Percentiles rank a stretch among this genome's conserved stretches.
phyloP scores from a whole-genome alignment of 2,329 filamentous ascomycete genomes.

The Botrytis tulipae region DNA sequence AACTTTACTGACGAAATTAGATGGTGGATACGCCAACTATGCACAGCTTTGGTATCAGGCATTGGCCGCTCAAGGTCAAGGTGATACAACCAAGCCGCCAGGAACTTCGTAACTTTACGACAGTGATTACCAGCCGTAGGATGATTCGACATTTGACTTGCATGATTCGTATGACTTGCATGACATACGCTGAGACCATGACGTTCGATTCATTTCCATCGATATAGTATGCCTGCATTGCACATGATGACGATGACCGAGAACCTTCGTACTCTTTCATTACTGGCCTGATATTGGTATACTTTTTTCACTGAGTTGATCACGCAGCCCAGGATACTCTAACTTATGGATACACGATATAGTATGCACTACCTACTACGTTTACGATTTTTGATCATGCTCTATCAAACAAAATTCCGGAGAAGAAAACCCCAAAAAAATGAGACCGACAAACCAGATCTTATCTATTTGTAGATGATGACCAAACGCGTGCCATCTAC shows the following conservation, averaged over 20 bases:
- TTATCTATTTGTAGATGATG: slow-evolving; percentile 16
- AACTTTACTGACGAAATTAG: slow-evolving; percentile 41
- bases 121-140: slow-evolving; percentile 29
- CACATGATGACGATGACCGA: slow-evolving; percentile 34
- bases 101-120: slow-evolving; percentile 40
- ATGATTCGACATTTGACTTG: slow-evolving; percentile 31
- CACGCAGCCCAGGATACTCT: slow-evolving; percentile 17
- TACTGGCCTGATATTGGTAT: slow-evolving; percentile 18
- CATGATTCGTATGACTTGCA: slow-evolving; percentile 37
- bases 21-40: slow-evolving; percentile 81
- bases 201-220: slow-evolving; percentile 35
- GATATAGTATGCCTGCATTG: slow-evolving; percentile 38
- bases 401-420: background rate
- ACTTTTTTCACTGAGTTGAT: slow-evolving; percentile 22
- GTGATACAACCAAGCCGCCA: slow-evolving; percentile 43
- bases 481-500: slow-evolving; percentile 6
- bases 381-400: slow-evolving; percentile 15
- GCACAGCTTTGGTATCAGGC: slow-evolving; percentile 79
- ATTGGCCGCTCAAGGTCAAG: slow-evolving; percentile 47
- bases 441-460: slow-evolving; percentile 3
- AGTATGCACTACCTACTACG: slow-evolving; percentile 18
- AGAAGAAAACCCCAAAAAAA: slow-evolving; percentile 9
- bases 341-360: slow-evolving; percentile 20
- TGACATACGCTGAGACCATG: slow-evolving; percentile 39
- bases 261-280: slow-evolving; percentile 18